Conservation (phyloP, 2,329 filamentous ascomycete genomes). For the Fusarium pseudonygamai region DNA sequence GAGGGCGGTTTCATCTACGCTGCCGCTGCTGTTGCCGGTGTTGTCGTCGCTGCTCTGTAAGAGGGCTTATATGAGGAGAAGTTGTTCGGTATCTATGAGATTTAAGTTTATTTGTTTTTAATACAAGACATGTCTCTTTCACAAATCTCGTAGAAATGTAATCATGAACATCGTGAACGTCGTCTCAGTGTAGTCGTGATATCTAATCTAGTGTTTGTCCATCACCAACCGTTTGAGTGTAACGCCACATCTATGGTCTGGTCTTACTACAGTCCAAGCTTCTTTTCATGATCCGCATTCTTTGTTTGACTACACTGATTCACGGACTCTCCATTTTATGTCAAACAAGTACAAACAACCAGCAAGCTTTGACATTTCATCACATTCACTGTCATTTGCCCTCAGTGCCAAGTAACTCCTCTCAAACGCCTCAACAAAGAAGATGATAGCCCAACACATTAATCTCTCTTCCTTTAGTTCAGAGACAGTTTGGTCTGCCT, state of each 20-base stretch:
- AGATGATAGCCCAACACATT: not conserved
- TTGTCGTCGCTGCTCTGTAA: conserved; percentile 46
- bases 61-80: not conserved
- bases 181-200: not conserved
- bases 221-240: not conserved
- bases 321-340: not conserved
- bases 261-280: not conserved
- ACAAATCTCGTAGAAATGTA: not conserved
- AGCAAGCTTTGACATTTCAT: not conserved
- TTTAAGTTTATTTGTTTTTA: conserved; percentile 24
- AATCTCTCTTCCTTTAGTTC: not conserved
- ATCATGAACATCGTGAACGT: not conserved
- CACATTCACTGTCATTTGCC: not conserved
- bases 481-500: not conserved
- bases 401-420: not conserved
- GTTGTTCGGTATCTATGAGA: not conserved
- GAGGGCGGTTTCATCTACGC: conserved; percentile 44
- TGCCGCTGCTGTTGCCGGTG: conserved; percentile 44
- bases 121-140: conserved; percentile 14
- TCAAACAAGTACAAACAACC: not conserved
- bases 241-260: not conserved
- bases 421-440: not conserved
- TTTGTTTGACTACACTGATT: not conserved
- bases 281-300: not conserved
- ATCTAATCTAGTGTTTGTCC: not conserved